Conservation (phyloP, 2,329 filamentous ascomycete genomes). For the Diaporthe citri region DNA sequence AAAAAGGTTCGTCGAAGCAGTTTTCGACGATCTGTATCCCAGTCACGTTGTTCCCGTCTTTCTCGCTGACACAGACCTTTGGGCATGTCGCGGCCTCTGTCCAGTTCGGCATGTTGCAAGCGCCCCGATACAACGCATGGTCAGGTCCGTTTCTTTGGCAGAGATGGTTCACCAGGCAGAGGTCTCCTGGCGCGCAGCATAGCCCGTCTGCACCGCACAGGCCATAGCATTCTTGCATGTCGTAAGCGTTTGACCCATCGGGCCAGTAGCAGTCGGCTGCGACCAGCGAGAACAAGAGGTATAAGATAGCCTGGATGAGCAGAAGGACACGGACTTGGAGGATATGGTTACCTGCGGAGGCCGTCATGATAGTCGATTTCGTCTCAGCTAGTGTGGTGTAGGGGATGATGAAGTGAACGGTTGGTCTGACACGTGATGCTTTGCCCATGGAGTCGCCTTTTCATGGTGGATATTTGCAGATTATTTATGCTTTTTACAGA, state of each 20-base stretch:
- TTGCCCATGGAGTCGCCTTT: not conserved
- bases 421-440: not conserved
- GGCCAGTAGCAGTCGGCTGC: slow-evolving; percentile 30
- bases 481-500: not conserved
- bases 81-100: slow-evolving; percentile 17
- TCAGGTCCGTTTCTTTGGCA: not conserved
- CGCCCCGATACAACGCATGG: slow-evolving; percentile 1
- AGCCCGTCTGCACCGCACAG: slow-evolving; percentile 3
- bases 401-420: not conserved
- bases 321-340: not conserved
- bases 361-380: not conserved
- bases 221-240: slow-evolving; percentile 34
- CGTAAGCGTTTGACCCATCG: slow-evolving; percentile 19
- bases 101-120: slow-evolving; percentile 30
- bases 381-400: not conserved
- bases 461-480: not conserved
- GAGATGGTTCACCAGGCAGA: slow-evolving; percentile 31
- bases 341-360: not conserved
- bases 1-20: not conserved
- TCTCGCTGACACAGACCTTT: not conserved
- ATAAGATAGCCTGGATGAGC: not conserved
- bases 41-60: not conserved
- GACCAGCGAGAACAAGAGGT: not conserved
- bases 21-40: not conserved
- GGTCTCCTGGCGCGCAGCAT: slow-evolving; percentile 23